phyloP scores from a whole-genome alignment of 129 eudicot genomes.

The Oenanthe sinensis region DNA sequence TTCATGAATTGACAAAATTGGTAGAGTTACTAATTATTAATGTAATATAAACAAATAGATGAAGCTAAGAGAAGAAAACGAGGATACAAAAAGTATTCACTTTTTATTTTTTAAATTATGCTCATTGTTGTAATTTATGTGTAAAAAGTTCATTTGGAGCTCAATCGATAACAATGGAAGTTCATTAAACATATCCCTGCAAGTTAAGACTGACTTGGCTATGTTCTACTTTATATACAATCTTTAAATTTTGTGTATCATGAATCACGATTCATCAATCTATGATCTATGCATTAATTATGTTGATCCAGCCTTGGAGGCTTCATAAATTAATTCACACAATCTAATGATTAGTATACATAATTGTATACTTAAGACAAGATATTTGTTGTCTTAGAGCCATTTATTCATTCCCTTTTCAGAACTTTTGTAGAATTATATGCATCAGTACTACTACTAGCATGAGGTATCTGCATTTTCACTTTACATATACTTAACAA shows the following conservation, averaged over 20 bases:
- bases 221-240: background rate
- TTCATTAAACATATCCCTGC: background rate
- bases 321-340: background rate
- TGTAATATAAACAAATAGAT: background rate
- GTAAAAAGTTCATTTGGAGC: background rate
- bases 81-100: background rate
- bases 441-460: background rate
- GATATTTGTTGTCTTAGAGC: background rate
- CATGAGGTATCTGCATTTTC: background rate
- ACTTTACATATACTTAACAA: background rate
- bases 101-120: background rate
- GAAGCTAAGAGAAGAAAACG: background rate
- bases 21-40: background rate
- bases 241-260: background rate
- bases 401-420: background rate
- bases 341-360: background rate
- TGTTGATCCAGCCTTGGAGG: background rate
- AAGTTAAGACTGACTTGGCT: background rate
- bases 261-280: background rate
- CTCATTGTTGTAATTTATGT: background rate
- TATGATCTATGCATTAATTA: background rate
- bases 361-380: background rate
- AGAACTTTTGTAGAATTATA: background rate
- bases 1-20: background rate
- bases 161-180: no score